Base-by-base conservation (phyloP, 257 asterid genomes). In the Orobanche coerulescens region DNA sequence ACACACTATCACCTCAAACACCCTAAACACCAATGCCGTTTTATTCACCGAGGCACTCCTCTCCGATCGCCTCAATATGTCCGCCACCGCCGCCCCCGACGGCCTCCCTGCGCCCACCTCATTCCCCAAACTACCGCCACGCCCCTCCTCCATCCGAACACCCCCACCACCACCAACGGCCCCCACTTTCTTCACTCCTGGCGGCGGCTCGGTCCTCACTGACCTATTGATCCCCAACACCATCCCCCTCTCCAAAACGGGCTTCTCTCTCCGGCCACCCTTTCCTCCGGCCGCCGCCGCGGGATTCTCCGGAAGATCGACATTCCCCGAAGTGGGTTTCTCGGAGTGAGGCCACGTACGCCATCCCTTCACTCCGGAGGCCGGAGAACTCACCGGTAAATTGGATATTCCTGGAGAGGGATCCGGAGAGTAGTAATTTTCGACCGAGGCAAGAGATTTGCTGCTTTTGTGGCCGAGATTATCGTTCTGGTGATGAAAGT, bases 1-100 rank as follows among this genome's bases (percentile, higher is more conserved):
- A 48, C 96, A 88, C 42, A 68, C 69, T 15, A 84, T 67, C 59
- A 77, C 74, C 68, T 84, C 93, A 64, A 83, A 76, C 10, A 92
- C 64, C 70, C 98, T 82, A 53, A 92, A 52, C 74, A 70, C 79
- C 78, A 92, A 47, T 5, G 84, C 94, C 46, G 79, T 68, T 56
- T 65, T 85, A 48, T 49, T 82, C 76, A 73, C 44, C 75, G 65
- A 74, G 74, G 26, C 53, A 14, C 65, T 79, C 81, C 69, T 73
- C 62, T 56, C 73, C 57, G 88, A 58, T 76, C 82, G 61, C 81
- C 66, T 69, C 68, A 70, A 31, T 8, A 63, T 68, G n/a, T 73
- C 55, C 51, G 65, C 73, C 62, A 58, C 75, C 44, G 77, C 82
- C 36, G 53, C 64, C 73, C 73, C 75, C 46, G 90, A 72, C 72